These are phyloP conservation scores for Globisporangium spiculum DNA, from an alignment of 352 stramenopile genomes.

Conservation along the genomic window DNA sequence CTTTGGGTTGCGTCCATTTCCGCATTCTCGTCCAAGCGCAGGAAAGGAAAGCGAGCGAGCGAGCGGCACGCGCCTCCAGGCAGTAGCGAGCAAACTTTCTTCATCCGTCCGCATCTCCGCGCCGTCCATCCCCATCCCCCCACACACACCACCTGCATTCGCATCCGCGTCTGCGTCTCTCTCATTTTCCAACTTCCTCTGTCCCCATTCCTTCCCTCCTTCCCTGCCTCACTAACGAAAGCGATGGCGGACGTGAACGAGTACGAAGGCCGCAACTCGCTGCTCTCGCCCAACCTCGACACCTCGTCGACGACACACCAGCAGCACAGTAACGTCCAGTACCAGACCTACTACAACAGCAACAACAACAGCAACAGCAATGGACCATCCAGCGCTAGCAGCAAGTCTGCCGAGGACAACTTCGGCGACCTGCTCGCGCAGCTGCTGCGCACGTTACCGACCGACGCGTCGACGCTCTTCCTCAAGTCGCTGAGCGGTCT, in stretches of 20 bases:
- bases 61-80: not conserved
- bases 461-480: conserved; percentile 68
- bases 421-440: conserved; percentile 80
- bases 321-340: not conserved
- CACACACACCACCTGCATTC: not conserved
- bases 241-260: conserved; percentile 13
- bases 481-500: conserved; percentile 74
- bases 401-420: conserved; percentile 11
- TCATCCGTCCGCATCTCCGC: not conserved
- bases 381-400: not conserved
- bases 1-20: not conserved
- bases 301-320: not conserved
- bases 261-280: conserved; percentile 15
- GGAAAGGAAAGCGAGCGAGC: not conserved
- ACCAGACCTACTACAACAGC: not conserved
- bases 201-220: not conserved
- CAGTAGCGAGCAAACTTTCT: not conserved
- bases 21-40: not conserved
- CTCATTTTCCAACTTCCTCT: conserved; percentile 7
- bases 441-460: conserved; percentile 68
- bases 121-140: not conserved
- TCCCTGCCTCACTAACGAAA: not conserved
- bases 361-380: not conserved
- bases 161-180: not conserved
- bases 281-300: conserved; percentile 12